Base-by-base conservation (phyloP, 164 flowering plant genomes). In the Macadamia tetraphylla region DNA sequence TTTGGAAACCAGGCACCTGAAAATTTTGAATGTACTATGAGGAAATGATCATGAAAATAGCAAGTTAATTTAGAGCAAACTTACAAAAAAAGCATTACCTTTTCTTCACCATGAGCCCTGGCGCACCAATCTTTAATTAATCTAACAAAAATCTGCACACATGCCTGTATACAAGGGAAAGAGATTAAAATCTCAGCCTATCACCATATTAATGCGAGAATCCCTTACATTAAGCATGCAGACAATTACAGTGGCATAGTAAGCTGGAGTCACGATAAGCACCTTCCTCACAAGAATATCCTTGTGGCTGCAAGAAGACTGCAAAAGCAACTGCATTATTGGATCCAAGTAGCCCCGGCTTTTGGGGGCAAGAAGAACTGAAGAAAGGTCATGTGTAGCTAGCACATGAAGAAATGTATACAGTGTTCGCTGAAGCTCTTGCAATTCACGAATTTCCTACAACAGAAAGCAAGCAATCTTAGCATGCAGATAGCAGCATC, bases 1-100 rank as follows among this genome's bases (percentile, higher is more conserved):
- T 86, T 68, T 73, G 86, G 82, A 95, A 95, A 73, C 99, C 99
- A 68, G 92, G 98, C 17, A 95, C 94, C 99, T 95, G 77, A 56
- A 67, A 74, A 57, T 64, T 8, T 46, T 48, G 55, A 70, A 7
- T 1, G 74, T 42, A 74, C 63, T 40, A 52, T 60, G 17, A 17
- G 46, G 58, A 29, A 51, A 58, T 30, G 60, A 29, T 31, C 18
- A 11, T 32, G 5, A 15, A 42, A 15, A 51, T 6, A 3, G 30
- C 51, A 13, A 64, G 61, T 43, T 23, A 40, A 42, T 35, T 35
- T 35, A 35, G 3, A 2, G 40, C 3, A 49, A 17, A 9, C 60
- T 18, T 14, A 40, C 0, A 57, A 62, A 44, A 62, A 44, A 58
- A 12, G 67, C 40, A 14, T 68, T 69, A 92, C 99, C 96, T 85